Conservation (phyloP, 106 monocot species). For the Posidonia australis region DNA sequence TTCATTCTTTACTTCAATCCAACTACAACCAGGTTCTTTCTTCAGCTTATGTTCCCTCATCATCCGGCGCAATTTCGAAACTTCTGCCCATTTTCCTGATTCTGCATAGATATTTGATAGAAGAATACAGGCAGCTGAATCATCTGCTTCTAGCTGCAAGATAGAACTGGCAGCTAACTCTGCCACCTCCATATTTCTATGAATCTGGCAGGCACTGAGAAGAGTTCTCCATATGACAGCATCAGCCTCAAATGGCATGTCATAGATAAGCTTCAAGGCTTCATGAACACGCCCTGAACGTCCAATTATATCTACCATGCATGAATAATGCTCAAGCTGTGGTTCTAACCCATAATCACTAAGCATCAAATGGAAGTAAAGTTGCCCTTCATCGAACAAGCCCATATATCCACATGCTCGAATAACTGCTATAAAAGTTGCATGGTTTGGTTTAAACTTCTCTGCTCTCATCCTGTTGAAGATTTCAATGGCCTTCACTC, state of each 20-base stretch:
- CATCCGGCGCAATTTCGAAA: slow-evolving; percentile 54
- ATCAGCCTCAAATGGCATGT: slow-evolving; percentile 72
- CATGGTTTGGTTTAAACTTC: slow-evolving; percentile 53
- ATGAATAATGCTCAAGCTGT: slow-evolving; percentile 81
- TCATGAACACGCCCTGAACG: slow-evolving; percentile 35
- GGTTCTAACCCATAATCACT: slow-evolving; percentile 48
- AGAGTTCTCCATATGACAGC: slow-evolving; percentile 81
- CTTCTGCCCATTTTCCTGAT: slow-evolving; percentile 56
- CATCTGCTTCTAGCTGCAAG: slow-evolving; percentile 53
- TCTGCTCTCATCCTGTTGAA: slow-evolving; percentile 62
- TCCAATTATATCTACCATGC: slow-evolving; percentile 82
- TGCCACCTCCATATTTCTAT: slow-evolving; percentile 47
- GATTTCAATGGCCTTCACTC: slow-evolving; percentile 42
- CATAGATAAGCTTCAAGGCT: slow-evolving; percentile 50
- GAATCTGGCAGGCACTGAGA: slow-evolving; percentile 53
- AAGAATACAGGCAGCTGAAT: slow-evolving; percentile 63
- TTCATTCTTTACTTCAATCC: slow-evolving; percentile 69
- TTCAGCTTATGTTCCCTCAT: slow-evolving; percentile 57
- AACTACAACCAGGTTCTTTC: slow-evolving; percentile 94
- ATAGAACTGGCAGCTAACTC: slow-evolving; percentile 47
- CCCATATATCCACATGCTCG: slow-evolving; percentile 79
- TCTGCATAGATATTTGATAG: slow-evolving; percentile 73
- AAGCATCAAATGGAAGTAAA: slow-evolving; percentile 56
- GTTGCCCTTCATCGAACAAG: slow-evolving; percentile 42
- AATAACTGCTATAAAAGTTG: slow-evolving; percentile 79